These are phyloP conservation scores for Pestalotiopsis sp. DNA, from an alignment of 2,329 filamentous ascomycete species.

Conservation along the genomic window DNA sequence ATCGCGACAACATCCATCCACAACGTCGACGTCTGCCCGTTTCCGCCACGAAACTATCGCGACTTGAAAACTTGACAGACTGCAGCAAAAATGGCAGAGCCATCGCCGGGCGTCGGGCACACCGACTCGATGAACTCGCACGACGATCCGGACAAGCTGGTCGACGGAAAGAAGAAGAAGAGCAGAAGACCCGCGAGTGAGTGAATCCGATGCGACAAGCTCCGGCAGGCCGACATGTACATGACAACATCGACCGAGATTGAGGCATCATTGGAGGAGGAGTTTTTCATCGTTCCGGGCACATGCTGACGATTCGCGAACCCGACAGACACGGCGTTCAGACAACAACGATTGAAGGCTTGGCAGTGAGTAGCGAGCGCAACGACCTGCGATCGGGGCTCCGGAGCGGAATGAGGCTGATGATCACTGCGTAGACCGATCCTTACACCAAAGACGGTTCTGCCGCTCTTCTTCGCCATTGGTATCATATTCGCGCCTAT, in stretches of 20 bases:
- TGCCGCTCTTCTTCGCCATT: constrained; percentile 70
- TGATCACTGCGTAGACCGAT: constrained; percentile 68
- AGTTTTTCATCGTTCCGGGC: not conserved
- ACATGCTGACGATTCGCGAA: constrained; percentile 5
- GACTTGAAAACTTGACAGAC: not conserved
- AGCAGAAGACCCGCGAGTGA: constrained; percentile 88
- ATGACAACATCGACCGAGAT: not conserved
- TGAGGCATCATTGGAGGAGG: not conserved
- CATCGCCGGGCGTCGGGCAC: constrained; percentile 45
- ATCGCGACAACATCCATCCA: not conserved
- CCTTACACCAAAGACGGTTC: constrained; percentile 82
- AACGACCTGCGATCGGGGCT: constrained; percentile 12
- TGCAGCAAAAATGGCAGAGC: constrained; percentile 47
- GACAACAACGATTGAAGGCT: constrained; percentile 95
- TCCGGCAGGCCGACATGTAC: not conserved
- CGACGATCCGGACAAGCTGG: constrained; percentile 51
- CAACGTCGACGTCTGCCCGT: not conserved
- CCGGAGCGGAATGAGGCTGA: not conserved
- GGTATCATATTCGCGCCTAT: constrained; percentile 90
- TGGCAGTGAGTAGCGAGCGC: constrained; percentile 77
- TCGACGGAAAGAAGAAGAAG: constrained; percentile 87
- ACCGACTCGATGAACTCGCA: constrained; percentile 58
- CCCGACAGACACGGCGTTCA: constrained; percentile 83
- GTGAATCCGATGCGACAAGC: constrained; percentile 37
- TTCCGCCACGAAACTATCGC: not conserved